These are phyloP conservation scores for Dioscorea cayenensis DNA, from an alignment of 116 monocot species.

Conservation along the genomic window DNA sequence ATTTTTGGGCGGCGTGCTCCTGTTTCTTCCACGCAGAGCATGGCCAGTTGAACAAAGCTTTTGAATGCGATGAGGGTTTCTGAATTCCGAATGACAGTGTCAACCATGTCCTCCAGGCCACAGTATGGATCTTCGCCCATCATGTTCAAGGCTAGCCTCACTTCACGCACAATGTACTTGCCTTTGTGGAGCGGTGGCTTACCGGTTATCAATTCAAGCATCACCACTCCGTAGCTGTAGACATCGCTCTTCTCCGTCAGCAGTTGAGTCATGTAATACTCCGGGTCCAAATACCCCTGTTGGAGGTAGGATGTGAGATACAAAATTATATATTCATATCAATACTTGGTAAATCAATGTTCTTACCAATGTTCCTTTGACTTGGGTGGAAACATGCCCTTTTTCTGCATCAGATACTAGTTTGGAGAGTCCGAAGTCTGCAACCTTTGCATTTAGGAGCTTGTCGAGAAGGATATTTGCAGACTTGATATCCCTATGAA, in stretches of 20 bases:
- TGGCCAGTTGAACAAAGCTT: constrained; percentile 52
- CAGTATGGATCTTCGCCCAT: constrained; percentile 37
- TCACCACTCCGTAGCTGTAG: constrained; percentile 24
- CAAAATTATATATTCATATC: not conserved
- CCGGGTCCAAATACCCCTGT: constrained; percentile 27
- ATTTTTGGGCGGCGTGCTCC: constrained; percentile 53
- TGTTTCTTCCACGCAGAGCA: constrained; percentile 61
- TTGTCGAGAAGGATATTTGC: constrained; percentile 30
- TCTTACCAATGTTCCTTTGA: constrained; percentile 36
- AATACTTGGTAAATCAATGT: not conserved
- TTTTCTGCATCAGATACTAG: constrained; percentile 10
- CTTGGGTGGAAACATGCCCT: constrained; percentile 26
- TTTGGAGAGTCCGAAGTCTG: constrained; percentile 33
- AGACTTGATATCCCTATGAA: constrained; percentile 35
- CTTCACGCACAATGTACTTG: constrained; percentile 61
- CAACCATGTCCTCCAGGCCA: constrained; percentile 49
- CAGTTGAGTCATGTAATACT: constrained; percentile 16
- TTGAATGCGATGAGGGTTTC: constrained; percentile 37
- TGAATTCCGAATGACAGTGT: constrained; percentile 38
- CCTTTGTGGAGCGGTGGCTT: constrained; percentile 52
- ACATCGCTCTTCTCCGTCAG: constrained; percentile 28
- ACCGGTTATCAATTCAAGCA: constrained; percentile 21
- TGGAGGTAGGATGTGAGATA: not conserved
- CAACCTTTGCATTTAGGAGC: constrained; percentile 20
- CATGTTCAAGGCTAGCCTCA: constrained; percentile 26